Conservation (phyloP, 2,329 filamentous ascomycete genomes). For the Trichophyton rubrum region DNA sequence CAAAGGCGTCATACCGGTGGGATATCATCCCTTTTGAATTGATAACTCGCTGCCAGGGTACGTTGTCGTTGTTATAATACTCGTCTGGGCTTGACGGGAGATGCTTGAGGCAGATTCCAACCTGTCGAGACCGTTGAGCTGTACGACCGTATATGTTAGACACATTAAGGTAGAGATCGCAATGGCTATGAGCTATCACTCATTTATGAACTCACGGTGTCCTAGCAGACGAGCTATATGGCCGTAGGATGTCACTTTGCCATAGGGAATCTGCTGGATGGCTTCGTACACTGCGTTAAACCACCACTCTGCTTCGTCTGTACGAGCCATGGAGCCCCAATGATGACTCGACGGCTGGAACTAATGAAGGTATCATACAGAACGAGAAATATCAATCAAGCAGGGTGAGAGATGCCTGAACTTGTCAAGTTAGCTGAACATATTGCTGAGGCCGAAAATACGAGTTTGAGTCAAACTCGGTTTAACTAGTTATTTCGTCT, state of each 20-base stretch:
- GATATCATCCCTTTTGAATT: constrained; percentile 79
- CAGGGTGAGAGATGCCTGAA: too few relatives aligned
- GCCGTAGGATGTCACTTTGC: constrained; percentile 78
- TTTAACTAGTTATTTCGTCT: neutral
- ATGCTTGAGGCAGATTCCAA: constrained; percentile 81
- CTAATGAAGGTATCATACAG: neutral
- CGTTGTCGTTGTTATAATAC: constrained; percentile 59
- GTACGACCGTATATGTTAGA: neutral
- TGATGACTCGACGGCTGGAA: neutral
- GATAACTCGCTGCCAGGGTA: constrained; percentile 91
- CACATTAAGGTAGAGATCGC: neutral
- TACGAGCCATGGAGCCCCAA: constrained; percentile 28
- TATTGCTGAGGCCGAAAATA: neutral
- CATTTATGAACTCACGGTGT: constrained; percentile 38
- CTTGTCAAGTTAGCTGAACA: neutral
- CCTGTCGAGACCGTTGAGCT: constrained; percentile 68
- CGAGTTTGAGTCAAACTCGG: neutral
- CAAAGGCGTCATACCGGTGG: constrained; percentile 48
- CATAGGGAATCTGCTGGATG: constrained; percentile 70
- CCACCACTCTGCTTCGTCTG: constrained; percentile 39
- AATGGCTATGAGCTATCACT: too few relatives aligned
- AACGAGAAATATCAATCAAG: too few relatives aligned
- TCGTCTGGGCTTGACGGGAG: constrained; percentile 46
- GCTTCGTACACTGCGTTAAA: constrained; percentile 62
- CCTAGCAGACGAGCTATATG: constrained; percentile 52